These are phyloP conservation scores for Trichoderma gamsii DNA, from an alignment of 495 filamentous ascomycete genomes.

Conservation along the genomic window DNA sequence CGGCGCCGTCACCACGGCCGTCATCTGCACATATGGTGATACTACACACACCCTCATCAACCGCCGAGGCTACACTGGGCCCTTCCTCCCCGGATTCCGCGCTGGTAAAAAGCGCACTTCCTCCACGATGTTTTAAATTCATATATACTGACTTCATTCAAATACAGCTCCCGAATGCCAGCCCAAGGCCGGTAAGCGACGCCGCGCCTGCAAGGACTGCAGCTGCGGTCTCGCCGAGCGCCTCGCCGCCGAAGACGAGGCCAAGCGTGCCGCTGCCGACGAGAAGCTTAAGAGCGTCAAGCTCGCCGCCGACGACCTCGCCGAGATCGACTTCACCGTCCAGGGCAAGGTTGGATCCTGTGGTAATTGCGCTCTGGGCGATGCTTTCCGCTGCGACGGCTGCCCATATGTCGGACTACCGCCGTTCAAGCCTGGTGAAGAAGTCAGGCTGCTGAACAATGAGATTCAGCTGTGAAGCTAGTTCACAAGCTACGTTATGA, in stretches of 20 bases:
- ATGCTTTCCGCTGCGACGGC: slow-evolving; percentile 70
- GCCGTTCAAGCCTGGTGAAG: slow-evolving; percentile 93
- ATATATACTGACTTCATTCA: slow-evolving; percentile 9
- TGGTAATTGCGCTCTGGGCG: slow-evolving; percentile 85
- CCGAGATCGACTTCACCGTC: slow-evolving; percentile 91
- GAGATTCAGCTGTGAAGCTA: slow-evolving; percentile 69
- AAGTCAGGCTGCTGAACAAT: slow-evolving; percentile 80
- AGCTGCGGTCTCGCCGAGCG: slow-evolving; percentile 81
- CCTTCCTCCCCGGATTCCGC: slow-evolving; percentile 77
- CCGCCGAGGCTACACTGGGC: slow-evolving; percentile 56
- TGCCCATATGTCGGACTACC: slow-evolving; percentile 93
- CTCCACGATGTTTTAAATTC: slow-evolving; percentile 20
- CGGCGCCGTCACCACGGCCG: slow-evolving; percentile 53
- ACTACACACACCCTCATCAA: slow-evolving; percentile 86
- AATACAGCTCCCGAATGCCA: slow-evolving; percentile 69
- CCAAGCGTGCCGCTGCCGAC: slow-evolving; percentile 55
- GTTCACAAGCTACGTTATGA: not conserved
- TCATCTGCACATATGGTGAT: slow-evolving; percentile 82
- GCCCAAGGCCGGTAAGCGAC: slow-evolving; percentile 75
- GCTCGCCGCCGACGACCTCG: slow-evolving; percentile 69
- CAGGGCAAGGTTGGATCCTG: slow-evolving; percentile 91
- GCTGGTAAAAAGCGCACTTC: slow-evolving; percentile 31
- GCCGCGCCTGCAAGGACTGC: slow-evolving; percentile 95
- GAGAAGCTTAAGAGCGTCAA: slow-evolving; percentile 54
- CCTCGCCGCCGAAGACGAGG: slow-evolving; percentile 73